Evolutionary conservation across 352 stramenopile genomes (phyloP).

Genomic region (Globisporangium uncinulatum): DNA sequence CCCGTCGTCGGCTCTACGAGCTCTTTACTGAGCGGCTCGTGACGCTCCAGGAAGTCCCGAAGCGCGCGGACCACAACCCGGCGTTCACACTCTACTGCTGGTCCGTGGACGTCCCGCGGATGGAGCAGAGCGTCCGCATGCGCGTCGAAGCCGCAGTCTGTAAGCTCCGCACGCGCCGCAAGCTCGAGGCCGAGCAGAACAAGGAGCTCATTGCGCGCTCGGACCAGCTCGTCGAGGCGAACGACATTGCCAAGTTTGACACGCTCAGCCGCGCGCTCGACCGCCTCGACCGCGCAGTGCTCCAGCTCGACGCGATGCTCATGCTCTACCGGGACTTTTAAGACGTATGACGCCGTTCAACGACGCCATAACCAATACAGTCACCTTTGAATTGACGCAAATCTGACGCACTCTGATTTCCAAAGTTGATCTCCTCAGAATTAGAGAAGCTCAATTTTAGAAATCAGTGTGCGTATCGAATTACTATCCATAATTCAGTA

Average conservation of each 20-base stretch:
- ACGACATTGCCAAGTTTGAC: conserved; percentile 85
- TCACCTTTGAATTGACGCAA: too few relatives aligned
- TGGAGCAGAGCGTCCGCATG: conserved; percentile 58
- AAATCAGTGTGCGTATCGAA: too few relatives aligned
- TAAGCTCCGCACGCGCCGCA: conserved; percentile 59
- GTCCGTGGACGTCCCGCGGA: conserved; percentile 68
- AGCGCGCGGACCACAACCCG: conserved; percentile 86
- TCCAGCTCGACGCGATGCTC: conserved; percentile 84
- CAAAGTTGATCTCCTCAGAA: too few relatives aligned
- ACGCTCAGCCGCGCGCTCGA: conserved; percentile 80
- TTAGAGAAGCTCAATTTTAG: too few relatives aligned
- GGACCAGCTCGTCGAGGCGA: conserved; percentile 79
- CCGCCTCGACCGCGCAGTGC: conserved; percentile 72
- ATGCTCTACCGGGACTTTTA: conserved; percentile 88
- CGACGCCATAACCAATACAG: too few relatives aligned
- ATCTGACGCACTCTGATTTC: too few relatives aligned
- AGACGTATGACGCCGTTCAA: not conserved
- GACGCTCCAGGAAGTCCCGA: conserved; percentile 84
- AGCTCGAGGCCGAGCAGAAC: conserved; percentile 77
- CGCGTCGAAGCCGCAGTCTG: conserved; percentile 68
- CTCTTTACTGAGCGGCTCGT: conserved; percentile 70
- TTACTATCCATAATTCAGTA: too few relatives aligned
- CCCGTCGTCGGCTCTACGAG: conserved; percentile 76
- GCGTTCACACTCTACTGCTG: conserved; percentile 85
- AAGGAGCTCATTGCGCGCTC: conserved; percentile 87